phyloP scores from a whole-genome alignment of 2,329 filamentous ascomycete species.

The Fulvia fulva region DNA sequence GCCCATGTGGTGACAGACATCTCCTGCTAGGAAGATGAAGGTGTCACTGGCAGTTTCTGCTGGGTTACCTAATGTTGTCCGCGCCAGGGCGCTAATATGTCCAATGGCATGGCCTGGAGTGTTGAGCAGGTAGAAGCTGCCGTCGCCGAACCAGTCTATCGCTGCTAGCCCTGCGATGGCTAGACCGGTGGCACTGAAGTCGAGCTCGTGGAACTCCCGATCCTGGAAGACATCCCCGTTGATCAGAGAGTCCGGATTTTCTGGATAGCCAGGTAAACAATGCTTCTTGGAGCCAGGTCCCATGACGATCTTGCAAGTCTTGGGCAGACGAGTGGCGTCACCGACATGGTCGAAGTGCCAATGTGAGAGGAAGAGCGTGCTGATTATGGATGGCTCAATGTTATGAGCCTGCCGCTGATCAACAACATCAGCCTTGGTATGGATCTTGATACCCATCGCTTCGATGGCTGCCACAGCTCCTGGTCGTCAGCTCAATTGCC shows the following conservation, averaged over 20 bases:
- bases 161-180: constrained; percentile 41
- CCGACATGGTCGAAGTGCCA: constrained; percentile 38
- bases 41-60: too few species aligned
- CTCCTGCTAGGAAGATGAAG: constrained; percentile 35
- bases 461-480: too few species aligned
- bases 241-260: constrained; percentile 33
- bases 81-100: constrained; percentile 45
- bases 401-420: too few species aligned
- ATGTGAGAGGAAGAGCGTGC: too few species aligned
- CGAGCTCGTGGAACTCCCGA: constrained; percentile 30
- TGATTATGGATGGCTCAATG: too few species aligned
- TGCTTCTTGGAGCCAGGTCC: constrained; percentile 40
- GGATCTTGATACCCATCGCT: too few species aligned
- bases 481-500: too few species aligned
- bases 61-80: too few species aligned
- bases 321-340: constrained; percentile 38
- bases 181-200: constrained; percentile 26
- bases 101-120: constrained; percentile 49
- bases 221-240: too few species aligned
- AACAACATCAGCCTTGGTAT: too few species aligned
- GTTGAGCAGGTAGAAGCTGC: constrained; percentile 50
- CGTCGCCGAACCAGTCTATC: constrained; percentile 51
- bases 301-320: constrained; percentile 39
- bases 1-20: constrained; percentile 32
- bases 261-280: constrained; percentile 42